Evolutionary conservation across 306 rosid genomes (phyloP).

Genomic region (Hippophae gyantsensis): DNA sequence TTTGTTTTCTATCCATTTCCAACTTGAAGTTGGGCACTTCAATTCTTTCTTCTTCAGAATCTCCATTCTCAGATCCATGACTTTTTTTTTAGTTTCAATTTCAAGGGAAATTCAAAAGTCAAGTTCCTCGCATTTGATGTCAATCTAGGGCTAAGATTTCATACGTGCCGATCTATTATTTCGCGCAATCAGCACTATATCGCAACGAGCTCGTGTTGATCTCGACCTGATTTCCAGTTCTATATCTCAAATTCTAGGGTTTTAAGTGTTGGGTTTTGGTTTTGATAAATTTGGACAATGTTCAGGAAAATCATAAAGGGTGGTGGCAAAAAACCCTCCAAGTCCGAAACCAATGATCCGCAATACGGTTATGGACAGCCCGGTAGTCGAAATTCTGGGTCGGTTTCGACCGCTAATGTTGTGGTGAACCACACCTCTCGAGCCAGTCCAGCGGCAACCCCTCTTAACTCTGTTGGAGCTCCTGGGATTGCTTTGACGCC

Average conservation of each 20-base stretch:
- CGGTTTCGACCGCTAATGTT: conserved; percentile 37
- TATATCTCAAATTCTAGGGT: conserved; percentile 16
- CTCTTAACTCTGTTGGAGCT: conserved; percentile 12
- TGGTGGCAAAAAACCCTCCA: conserved; percentile 75
- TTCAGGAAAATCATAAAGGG: conserved; percentile 82
- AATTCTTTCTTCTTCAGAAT: conserved; percentile 2
- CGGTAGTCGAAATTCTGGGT: conserved; percentile 33
- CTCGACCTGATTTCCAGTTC: conserved; percentile 20
- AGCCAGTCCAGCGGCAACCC: conserved; percentile 27
- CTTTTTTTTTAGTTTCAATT: conserved; percentile 7
- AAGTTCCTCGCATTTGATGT: conserved; percentile 14
- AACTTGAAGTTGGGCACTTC: conserved; percentile 15
- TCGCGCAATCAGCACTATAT: conserved; percentile 9
- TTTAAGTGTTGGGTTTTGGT: conserved; percentile 33
- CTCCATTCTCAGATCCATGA: conserved; percentile 38
- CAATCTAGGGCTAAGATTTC: conserved; percentile 22
- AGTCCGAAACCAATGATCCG: conserved; percentile 62
- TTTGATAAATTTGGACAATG: conserved; percentile 37
- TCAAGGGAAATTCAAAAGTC: conserved; percentile 6
- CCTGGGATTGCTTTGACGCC: conserved; percentile 17
- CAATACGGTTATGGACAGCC: conserved; percentile 28
- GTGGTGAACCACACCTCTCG: conserved; percentile 70
- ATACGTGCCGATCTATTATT: conserved; percentile 21
- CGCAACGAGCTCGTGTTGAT: conserved; percentile 13
- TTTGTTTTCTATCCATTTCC: conserved; percentile 8